Evolutionary conservation across 768 basidiomycete genomes (phyloP).

Genomic region (Boletellus ananas): DNA sequence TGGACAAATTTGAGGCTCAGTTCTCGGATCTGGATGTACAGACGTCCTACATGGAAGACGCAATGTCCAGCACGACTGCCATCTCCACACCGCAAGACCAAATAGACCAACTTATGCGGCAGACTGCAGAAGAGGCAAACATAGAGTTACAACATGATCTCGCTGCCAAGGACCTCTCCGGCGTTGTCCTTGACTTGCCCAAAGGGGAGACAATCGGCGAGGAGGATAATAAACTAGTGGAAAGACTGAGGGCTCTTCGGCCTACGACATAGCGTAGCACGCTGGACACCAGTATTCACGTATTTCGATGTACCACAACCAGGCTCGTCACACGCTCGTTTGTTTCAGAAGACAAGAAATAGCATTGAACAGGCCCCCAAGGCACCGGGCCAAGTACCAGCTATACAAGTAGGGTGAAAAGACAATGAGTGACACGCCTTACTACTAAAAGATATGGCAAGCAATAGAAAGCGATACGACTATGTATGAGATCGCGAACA

Average conservation of each 20-base stretch:
- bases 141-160: constrained; percentile 94
- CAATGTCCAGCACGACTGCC: constrained; percentile 91
- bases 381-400: constrained; percentile 3
- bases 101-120: constrained; percentile 85
- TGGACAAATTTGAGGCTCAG: constrained; percentile 98
- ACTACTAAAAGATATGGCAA: constrained; percentile 12
- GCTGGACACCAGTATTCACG: constrained; percentile 1
- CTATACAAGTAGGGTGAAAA: constrained; percentile 1
- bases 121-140: constrained; percentile 96
- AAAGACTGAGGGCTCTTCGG: constrained; percentile 82
- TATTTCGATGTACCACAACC: constrained; percentile 5
- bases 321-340: not conserved
- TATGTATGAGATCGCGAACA: constrained; percentile 10
- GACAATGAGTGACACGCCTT: constrained; percentile 14
- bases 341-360: not conserved
- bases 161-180: constrained; percentile 54
- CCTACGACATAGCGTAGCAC: constrained; percentile 53
- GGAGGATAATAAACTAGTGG: constrained; percentile 79
- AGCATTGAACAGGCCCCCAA: constrained; percentile 8
- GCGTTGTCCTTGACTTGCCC: constrained; percentile 53
- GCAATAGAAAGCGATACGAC: constrained; percentile 19
- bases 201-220: constrained; percentile 57
- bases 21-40: constrained; percentile 98
- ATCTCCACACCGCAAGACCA: constrained; percentile 95
- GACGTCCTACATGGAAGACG: constrained; percentile 96